Evolutionary conservation across 164 flowering plant species (phyloP), one percentile per base, ranked within the genome.

Genomic region (Vitis vinifera): DNA sequence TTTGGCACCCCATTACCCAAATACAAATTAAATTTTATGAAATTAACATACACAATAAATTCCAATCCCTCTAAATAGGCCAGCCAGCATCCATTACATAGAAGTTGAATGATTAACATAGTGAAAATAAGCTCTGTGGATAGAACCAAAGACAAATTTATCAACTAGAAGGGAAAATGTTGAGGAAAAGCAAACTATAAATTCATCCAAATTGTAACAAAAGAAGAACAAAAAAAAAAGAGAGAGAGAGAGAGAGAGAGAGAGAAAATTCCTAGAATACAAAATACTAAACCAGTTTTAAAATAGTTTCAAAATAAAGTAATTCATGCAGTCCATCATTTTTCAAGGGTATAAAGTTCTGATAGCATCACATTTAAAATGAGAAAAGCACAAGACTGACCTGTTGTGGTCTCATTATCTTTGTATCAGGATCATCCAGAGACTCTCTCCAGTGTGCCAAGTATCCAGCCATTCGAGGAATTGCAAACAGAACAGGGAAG

Each of bases 381-480:
- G 51, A 62, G 10, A 30, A 4, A 71, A 55, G 49, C 10, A 14
- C 12, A 12, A 23, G 16, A 73, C 81, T 60, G 68, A 91, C 99
- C 98, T 96, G 81, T 68, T 90, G 95, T 2, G 99, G 99, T 77
- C 99, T 86, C 90, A 93, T 91, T 67, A 96, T 91, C 90, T 93
- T 96, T 14, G 99, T 96, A 66, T 96, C 99, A 68, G 99, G 98
- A 81, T 96, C 98, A 82, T 96, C 98, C 51, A 96, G 84, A 55
- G 99, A 96, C 79, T 96, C 99, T 29, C 88, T 74, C 99, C 99
- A 93, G 73, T 96, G 99, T 37, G 99, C 73, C 60, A 92, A 80
- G 73, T 89, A 96, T 15, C 98, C 99, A 68, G 97, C 99, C 99
- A 96, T 96, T 56, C 99, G 87, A 71, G 99, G 99, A 67, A 93